Conservation (phyloP, 2,329 filamentous ascomycete species). For the Pseudocercospora macadamiae region DNA sequence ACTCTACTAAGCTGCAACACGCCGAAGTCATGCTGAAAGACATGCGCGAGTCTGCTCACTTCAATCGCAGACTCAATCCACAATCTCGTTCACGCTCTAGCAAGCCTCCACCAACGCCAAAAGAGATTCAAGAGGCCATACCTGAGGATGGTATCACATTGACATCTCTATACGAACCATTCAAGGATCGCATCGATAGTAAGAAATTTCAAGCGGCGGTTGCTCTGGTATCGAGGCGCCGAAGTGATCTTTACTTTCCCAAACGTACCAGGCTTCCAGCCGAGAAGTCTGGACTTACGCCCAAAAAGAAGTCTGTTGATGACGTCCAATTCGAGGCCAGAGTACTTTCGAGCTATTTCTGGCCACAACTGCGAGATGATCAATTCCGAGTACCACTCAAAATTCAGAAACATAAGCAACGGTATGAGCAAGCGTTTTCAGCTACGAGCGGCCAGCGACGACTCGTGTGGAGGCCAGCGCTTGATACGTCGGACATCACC, state of each 20-base stretch:
- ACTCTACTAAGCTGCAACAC: constrained; percentile 81
- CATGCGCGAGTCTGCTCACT: constrained; percentile 75
- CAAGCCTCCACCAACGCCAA: constrained; percentile 30
- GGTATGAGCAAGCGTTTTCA: constrained; percentile 77
- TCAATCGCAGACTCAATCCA: constrained; percentile 51
- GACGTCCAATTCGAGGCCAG: constrained; percentile 50
- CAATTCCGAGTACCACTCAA: constrained; percentile 65
- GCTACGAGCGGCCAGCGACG: constrained; percentile 80
- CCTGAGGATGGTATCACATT: constrained; percentile 42
- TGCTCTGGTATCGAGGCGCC: constrained; percentile 33
- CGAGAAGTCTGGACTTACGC: constrained; percentile 15
- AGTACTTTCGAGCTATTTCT: constrained; percentile 90
- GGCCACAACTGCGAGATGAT: constrained; percentile 78
- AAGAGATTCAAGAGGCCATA: constrained; percentile 39
- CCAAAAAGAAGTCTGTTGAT: constrained; percentile 9
- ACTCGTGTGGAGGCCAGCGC: constrained; percentile 81
- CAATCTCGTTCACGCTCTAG: constrained; percentile 22
- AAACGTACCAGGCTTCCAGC: constrained; percentile 32
- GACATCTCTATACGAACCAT: constrained; percentile 35
- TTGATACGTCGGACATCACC: constrained; percentile 74
- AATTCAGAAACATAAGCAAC: constrained; percentile 64
- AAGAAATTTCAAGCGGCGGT: constrained; percentile 32
- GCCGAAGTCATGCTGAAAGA: constrained; percentile 98
- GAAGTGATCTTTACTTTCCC: constrained; percentile 34
- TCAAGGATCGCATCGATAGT: constrained; percentile 33